Evolutionary conservation across 2,329 filamentous ascomycete genomes (phyloP).

Genomic region (Penicillium carneum): DNA sequence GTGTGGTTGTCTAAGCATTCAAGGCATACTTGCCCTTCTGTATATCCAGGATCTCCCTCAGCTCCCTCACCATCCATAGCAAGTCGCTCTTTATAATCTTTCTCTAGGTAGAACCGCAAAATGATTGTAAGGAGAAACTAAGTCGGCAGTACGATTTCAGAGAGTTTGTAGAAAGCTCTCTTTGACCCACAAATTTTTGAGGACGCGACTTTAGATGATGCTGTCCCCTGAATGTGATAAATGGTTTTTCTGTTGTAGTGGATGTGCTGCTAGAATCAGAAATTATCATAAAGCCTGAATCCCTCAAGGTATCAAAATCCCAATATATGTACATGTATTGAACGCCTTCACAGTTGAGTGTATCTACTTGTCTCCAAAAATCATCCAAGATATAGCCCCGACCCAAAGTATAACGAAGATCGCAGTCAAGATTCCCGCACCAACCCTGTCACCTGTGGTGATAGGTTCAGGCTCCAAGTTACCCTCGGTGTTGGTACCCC

Average conservation of each 20-base stretch:
- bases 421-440: constrained; percentile 44
- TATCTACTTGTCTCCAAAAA: background rate
- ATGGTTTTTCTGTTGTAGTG: too few relatives aligned
- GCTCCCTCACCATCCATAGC: background rate
- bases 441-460: constrained; percentile 40
- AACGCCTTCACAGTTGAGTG: background rate
- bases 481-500: constrained; percentile 27
- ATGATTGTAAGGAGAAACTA: background rate
- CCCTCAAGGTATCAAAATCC: background rate
- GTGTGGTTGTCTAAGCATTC: background rate
- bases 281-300: background rate
- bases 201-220: background rate
- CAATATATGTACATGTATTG: constrained; percentile 3
- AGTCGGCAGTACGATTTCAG: background rate
- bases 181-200: background rate
- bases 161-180: background rate
- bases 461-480: constrained; percentile 13
- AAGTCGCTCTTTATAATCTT: background rate
- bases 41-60: background rate
- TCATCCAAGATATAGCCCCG: constrained; percentile 9
- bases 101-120: background rate
- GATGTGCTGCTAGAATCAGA: too few relatives aligned
- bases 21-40: background rate
- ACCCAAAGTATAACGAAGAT: constrained; percentile 28
- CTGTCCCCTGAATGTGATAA: background rate